phyloP scores from a whole-genome alignment of 208 protist species.

The Kentomonas sorsogonicus region DNA sequence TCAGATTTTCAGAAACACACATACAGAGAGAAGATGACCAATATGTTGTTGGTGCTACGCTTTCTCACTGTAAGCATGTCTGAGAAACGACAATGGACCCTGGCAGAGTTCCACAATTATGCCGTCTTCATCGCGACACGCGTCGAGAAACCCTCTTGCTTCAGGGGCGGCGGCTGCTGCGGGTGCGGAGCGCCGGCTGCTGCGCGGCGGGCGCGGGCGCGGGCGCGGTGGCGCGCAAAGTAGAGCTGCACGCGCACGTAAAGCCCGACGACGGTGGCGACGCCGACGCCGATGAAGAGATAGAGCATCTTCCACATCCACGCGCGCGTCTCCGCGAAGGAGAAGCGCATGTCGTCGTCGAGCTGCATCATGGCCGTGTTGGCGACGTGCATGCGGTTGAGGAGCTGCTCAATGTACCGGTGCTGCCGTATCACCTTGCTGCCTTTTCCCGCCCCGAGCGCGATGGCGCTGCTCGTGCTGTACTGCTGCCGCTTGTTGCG shows the following conservation, averaged over 20 bases:
- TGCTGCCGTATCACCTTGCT: conserved; percentile 61
- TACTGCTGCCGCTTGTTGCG: conserved; percentile 61
- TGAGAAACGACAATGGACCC: too few species aligned
- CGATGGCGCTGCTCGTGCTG: conserved; percentile 55
- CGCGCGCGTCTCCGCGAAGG: conserved; percentile 36
- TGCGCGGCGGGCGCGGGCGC: too few species aligned
- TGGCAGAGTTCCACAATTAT: too few species aligned
- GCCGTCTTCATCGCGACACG: too few species aligned
- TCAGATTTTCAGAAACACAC: too few species aligned
- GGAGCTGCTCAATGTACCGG: conserved; percentile 44
- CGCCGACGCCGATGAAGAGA: conserved; percentile 32
- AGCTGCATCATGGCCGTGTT: conserved; percentile 20
- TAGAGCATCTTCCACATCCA: conserved; percentile 43
- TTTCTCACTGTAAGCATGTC: too few species aligned
- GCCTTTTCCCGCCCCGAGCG: conserved; percentile 41
- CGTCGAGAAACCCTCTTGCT: too few species aligned
- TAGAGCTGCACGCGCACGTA: conserved; percentile 37
- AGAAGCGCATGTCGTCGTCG: conserved; percentile 47
- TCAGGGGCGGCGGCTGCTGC: too few species aligned
- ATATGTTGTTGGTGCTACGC: too few species aligned
- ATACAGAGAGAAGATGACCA: too few species aligned
- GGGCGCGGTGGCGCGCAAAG: too few species aligned
- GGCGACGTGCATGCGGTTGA: conserved; percentile 21
- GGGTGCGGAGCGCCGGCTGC: too few species aligned
- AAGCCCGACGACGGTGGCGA: conserved; percentile 19